Evolutionary conservation across 352 stramenopile genomes (phyloP), one percentile per base, ranked within the genome.

Genomic region (Globisporangium abappressorium): DNA sequence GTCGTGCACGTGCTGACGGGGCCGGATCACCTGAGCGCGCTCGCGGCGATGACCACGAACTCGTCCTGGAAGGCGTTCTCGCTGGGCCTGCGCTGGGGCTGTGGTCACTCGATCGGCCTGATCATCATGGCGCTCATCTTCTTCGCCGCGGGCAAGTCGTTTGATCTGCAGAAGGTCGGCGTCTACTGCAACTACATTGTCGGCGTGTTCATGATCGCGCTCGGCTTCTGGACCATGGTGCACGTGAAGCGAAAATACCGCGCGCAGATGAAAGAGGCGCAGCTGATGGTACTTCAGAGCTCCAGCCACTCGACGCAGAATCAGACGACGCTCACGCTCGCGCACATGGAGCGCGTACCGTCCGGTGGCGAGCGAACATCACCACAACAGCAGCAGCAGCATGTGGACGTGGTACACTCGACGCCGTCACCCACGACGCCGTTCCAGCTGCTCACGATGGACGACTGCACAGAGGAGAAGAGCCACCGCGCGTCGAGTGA

Each of bases 61-160:
- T 90, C 81, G 4, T 95, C 84, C n/a, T 93, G 78, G 72, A 75
- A 77, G 26, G 84, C 89, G 1, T 97, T 98, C 69, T 73, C 79
- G 18, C 78, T 98, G 3, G 92, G 92, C 14, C 76, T 98, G 22
- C 87, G 89, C 76, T 98, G 92, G 92, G 94, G 94, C 20, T 83
- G 92, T 36, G 92, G 94, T 34, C 93, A 98, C 75, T 94, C 80
- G 18, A 87, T 93, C 26, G 94, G 94, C 1, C 78, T 98, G 28
- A 62, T 98, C 58, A 63, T 93, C 70, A 93, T 94, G 87, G 94
- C 76, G 64, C 73, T 84, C 57, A 86, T 85, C 70, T 97, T 86
- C 79, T 97, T 85, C 79, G 92, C 77, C 11, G 74, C 68, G 30
- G 83, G 74, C 61, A 76, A 74, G 65, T 85, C 70, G 12, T 68